Base-by-base conservation (phyloP, 2,329 filamentous ascomycete genomes). In the Onygenales sp. region DNA sequence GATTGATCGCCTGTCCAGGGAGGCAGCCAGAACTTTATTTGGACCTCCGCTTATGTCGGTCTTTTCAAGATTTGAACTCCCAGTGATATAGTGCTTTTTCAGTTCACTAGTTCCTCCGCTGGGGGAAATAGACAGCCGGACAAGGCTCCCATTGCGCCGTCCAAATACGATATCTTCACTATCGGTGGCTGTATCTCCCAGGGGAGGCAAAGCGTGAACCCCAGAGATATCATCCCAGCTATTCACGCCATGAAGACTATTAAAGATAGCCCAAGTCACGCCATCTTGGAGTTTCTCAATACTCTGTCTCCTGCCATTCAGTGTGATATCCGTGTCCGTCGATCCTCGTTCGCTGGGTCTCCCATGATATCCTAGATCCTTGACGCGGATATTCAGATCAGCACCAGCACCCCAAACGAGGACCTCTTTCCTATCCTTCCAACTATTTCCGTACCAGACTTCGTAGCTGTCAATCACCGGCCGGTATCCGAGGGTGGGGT, bases 401-500 rank as follows among this genome's bases (percentile, higher is more conserved):
- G 81, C 77, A 1, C 79, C 82, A 10, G 81, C 81, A 51, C 81
- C 81, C 75, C 80, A 83, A 2, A 75, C 78, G 7, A 85, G 63
- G 0, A 80, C 74, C 61, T 84, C 81, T 59, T 72, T 75, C 58
- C 78, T 71, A 47, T 77, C 69, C 46, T 66, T 64, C 75, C 75
- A 79, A 54, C 66, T 67, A 45, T 53, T 51, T 2, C 71, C 72
- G 43, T 68, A 72, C 68, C 73, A 75, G n/a, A 70, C 66, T 59
- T 82, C 79, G 59, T 81, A 81, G 54, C 78, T 79, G 60, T 82
- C 78, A 47, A 83, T 73, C 43, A 73, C 72, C 14, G 82, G 81
- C 27, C 75, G 76, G 58, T 82, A 85, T 3, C 81, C 81, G 61
- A 84, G 59, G 5, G 71, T 72, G 11, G 69, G 70, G 42, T 78